These are phyloP conservation scores for Fusarium tjaetaba DNA, from an alignment of 2,329 filamentous ascomycete species.

Conservation along the genomic window DNA sequence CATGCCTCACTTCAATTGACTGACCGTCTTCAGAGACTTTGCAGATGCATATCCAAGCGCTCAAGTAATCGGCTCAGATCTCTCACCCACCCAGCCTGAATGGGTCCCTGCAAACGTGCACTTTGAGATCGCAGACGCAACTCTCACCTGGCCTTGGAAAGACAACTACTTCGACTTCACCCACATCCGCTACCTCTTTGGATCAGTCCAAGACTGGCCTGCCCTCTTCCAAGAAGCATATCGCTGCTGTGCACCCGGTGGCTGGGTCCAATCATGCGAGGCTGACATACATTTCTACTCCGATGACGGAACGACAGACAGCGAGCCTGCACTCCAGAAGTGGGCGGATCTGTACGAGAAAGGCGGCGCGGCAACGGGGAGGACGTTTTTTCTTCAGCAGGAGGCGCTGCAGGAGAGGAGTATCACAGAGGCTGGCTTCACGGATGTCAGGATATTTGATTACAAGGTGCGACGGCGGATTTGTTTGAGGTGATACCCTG, in stretches of 20 bases:
- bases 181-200: constrained; percentile 38
- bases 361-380: constrained; percentile 2
- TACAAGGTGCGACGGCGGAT: constrained; percentile 23
- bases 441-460: constrained; percentile 22
- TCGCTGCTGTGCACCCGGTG: constrained; percentile 32
- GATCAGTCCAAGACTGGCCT: constrained; percentile 29
- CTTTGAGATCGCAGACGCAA: constrained; percentile 37
- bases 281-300: constrained; percentile 32
- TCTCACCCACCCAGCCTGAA: constrained; percentile 35
- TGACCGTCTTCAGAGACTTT: constrained; percentile 25
- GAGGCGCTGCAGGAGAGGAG: constrained; percentile 26
- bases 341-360: constrained; percentile 24
- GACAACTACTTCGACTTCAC: constrained; percentile 34
- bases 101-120: constrained; percentile 38
- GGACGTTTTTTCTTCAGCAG: constrained; percentile 26
- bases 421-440: constrained; percentile 35
- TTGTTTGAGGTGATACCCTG: neutral
- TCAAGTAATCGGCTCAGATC: constrained; percentile 35
- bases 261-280: constrained; percentile 36
- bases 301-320: constrained; percentile 31
- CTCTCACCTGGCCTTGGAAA: constrained; percentile 34
- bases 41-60: constrained; percentile 29
- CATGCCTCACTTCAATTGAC: neutral
- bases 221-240: constrained; percentile 31
- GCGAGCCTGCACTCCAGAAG: constrained; percentile 16